Percentiles rank a stretch among this genome's conserved stretches.
These are phyloP conservation scores for Eucommia ulmoides DNA, from an alignment of 257 asterid genomes.

Conservation along the genomic window DNA sequence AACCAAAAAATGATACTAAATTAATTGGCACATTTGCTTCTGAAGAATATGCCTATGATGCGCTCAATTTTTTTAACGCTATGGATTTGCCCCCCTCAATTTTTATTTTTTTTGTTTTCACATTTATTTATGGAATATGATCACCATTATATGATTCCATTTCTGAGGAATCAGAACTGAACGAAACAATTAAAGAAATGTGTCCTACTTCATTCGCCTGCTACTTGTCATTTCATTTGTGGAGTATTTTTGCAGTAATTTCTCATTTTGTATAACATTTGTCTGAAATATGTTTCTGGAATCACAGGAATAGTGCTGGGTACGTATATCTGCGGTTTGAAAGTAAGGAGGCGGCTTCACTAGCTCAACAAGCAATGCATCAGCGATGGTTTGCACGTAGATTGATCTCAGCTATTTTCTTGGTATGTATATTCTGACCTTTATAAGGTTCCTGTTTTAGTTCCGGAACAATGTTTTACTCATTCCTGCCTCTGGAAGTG, in stretches of 20 bases:
- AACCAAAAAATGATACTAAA: too few species aligned
- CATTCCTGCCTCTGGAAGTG: too few species aligned
- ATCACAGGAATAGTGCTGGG: slow-evolving; percentile 76
- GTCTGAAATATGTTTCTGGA: background rate
- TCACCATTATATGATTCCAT: background rate
- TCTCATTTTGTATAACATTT: background rate
- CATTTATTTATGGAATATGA: background rate
- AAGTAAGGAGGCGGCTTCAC: slow-evolving; percentile 61
- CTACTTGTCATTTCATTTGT: background rate
- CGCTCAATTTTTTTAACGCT: too few species aligned
- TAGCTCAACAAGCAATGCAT: slow-evolving; percentile 96
- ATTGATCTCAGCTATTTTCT: slow-evolving; percentile 83
- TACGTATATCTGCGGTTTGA: slow-evolving; percentile 86
- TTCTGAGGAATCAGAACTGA: too few species aligned
- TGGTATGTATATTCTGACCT: slow-evolving; percentile 37
- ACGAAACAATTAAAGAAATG: background rate
- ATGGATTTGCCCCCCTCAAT: too few species aligned
- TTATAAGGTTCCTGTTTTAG: too few species aligned
- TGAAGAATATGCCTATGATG: too few species aligned
- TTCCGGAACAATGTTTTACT: too few species aligned
- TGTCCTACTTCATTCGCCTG: background rate
- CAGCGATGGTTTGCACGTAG: slow-evolving; percentile 97
- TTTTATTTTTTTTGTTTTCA: background rate
- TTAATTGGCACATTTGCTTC: too few species aligned
- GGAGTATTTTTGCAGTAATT: background rate